Evolutionary conservation across 1,284 basidiomycete genomes (phyloP).

Genomic region (Puccinia novopanici): DNA sequence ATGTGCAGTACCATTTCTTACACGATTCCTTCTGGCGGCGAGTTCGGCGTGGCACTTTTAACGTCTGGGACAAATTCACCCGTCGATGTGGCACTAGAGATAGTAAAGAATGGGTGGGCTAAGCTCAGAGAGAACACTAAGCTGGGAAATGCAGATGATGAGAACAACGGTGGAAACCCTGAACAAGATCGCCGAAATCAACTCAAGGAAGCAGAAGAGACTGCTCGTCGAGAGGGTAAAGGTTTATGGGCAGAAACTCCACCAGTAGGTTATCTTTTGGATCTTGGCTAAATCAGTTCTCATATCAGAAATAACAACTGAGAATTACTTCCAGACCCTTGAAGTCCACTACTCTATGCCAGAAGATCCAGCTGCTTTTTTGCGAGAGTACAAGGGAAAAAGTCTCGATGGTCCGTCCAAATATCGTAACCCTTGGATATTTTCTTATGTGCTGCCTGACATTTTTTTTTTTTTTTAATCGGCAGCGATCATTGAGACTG

Average conservation of each 20-base stretch:
- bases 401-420: conserved; percentile 71
- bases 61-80: conserved; percentile 25
- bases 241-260: conserved; percentile 83
- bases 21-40: conserved; percentile 47
- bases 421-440: background rate
- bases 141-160: conserved; percentile 65
- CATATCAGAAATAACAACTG: conserved; percentile 47
- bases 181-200: conserved; percentile 60
- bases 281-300: background rate
- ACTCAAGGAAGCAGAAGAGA: conserved; percentile 67
- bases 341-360: conserved; percentile 85
- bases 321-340: conserved; percentile 54
- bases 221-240: conserved; percentile 74
- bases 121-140: conserved; percentile 80
- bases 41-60: conserved; percentile 43
- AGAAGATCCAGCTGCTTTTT: conserved; percentile 79
- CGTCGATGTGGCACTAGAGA: conserved; percentile 72
- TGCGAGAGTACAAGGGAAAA: conserved; percentile 87
- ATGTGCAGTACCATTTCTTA: conserved; percentile 34
- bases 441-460: background rate
- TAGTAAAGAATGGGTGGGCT: conserved; percentile 84
- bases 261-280: conserved; percentile 46
- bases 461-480: background rate
- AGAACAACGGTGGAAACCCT: conserved; percentile 53
- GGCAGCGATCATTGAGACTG: conserved; percentile 85